These are phyloP conservation scores for Monosporascus cannonballus DNA, from an alignment of 2,329 filamentous ascomycete genomes.

Conservation along the genomic window DNA sequence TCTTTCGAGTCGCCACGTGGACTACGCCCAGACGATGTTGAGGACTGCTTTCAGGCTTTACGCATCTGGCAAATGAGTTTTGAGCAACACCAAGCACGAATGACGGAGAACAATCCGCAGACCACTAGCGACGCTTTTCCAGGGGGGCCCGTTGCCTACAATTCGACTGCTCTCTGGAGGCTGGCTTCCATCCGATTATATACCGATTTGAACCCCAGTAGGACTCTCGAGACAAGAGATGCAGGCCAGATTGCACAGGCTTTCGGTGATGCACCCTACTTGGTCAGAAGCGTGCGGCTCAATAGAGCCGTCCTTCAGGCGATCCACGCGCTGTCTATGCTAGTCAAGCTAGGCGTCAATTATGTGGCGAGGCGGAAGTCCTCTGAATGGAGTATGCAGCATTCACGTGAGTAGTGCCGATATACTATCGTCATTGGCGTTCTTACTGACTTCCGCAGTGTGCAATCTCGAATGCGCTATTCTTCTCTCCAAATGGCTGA, in stretches of 20 bases:
- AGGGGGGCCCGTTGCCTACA: constrained; percentile 59
- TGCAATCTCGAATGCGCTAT: constrained; percentile 59
- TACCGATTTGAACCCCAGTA: constrained; percentile 56
- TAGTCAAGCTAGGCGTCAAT: constrained; percentile 57
- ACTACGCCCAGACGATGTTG: constrained; percentile 48
- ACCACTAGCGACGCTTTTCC: constrained; percentile 43
- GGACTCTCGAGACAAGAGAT: constrained; percentile 60
- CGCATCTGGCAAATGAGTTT: constrained; percentile 54
- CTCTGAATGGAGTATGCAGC: constrained; percentile 57
- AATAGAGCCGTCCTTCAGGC: constrained; percentile 61
- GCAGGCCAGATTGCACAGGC: constrained; percentile 54
- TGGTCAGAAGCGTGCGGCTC: constrained; percentile 53
- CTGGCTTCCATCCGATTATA: constrained; percentile 61
- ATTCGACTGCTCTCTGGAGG: constrained; percentile 55
- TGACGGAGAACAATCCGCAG: constrained; percentile 41
- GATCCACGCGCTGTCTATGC: constrained; percentile 61
- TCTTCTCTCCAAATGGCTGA: constrained; percentile 54
- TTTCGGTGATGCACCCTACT: constrained; percentile 51
- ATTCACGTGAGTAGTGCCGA: constrained; percentile 44
- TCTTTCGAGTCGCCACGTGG: constrained; percentile 45
- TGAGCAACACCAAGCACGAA: constrained; percentile 48
- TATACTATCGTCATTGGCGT: constrained; percentile 7
- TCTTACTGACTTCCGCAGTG: constrained; percentile 29
- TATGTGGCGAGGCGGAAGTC: constrained; percentile 57
- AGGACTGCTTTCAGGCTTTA: constrained; percentile 49